phyloP scores from a whole-genome alignment of 305 asterid species.

The Andrographis paniculata region DNA sequence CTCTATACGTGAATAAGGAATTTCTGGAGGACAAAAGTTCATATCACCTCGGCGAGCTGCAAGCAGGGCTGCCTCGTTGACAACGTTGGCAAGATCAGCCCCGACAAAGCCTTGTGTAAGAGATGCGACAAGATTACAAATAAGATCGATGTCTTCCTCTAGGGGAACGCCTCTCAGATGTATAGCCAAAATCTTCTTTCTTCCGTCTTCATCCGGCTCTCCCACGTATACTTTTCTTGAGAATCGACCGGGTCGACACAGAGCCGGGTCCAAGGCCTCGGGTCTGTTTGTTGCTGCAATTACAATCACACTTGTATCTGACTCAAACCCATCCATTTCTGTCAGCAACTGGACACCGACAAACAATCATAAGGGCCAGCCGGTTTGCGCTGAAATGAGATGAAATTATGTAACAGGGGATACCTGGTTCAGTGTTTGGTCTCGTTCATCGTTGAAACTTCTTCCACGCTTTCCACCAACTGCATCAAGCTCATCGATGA shows the following conservation, averaged over 20 bases:
- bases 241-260: constrained; percentile 95
- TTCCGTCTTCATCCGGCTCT: constrained; percentile 88
- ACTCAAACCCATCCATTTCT: constrained; percentile 97
- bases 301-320: constrained; percentile 61
- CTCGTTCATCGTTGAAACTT: constrained; percentile 96
- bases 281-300: constrained; percentile 98
- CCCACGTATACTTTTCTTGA: constrained; percentile 92
- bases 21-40: background rate
- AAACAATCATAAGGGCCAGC: constrained; percentile 10
- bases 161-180: constrained; percentile 86
- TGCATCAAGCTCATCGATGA: constrained; percentile 95
- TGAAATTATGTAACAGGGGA: background rate
- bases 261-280: constrained; percentile 91
- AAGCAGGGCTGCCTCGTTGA: constrained; percentile 86
- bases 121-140: constrained; percentile 81
- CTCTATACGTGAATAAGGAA: no score
- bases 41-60: constrained; percentile 93
- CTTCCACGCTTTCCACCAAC: constrained; percentile 96
- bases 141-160: constrained; percentile 65
- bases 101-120: constrained; percentile 88
- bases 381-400: constrained; percentile 2
- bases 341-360: constrained; percentile 67
- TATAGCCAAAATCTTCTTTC: constrained; percentile 77
- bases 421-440: constrained; percentile 96
- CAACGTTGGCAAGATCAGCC: constrained; percentile 95